Conservation (phyloP, 2,329 filamentous ascomycete species). For the Sordariomycetes sp. region DNA sequence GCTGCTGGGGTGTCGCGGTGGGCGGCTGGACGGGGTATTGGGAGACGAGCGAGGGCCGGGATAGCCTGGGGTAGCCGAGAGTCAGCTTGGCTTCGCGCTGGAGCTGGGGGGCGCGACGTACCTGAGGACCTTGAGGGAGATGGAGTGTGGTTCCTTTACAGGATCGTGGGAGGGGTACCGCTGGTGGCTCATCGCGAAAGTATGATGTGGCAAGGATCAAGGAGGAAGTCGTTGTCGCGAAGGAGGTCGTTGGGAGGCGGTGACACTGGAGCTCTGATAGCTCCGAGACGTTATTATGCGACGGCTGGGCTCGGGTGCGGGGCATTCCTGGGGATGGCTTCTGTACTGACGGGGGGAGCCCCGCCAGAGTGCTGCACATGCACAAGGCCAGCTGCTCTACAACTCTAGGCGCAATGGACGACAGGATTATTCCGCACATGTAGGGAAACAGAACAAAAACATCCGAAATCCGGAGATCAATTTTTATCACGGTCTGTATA, state of each 20-base stretch:
- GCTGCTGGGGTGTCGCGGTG: conserved; percentile 20
- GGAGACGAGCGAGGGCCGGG: conserved; percentile 62
- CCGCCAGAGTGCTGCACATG: not conserved
- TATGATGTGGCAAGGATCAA: not conserved
- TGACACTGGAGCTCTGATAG: not conserved
- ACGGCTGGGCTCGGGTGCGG: not conserved
- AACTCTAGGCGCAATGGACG: too few relatives aligned
- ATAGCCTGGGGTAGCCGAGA: conserved; percentile 51
- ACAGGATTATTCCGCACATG: too few relatives aligned
- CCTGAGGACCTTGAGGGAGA: conserved; percentile 67
- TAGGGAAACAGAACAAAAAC: not conserved
- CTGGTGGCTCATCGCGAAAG: conserved; percentile 39
- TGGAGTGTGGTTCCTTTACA: conserved; percentile 62
- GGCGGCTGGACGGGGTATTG: conserved; percentile 38
- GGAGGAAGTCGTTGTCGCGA: not conserved
- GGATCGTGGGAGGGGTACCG: conserved; percentile 41
- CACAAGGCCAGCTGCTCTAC: too few relatives aligned
- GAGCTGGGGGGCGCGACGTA: conserved; percentile 16
- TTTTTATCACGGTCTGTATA: not conserved
- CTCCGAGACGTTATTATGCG: not conserved
- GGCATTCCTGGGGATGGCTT: not conserved
- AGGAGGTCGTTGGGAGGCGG: not conserved
- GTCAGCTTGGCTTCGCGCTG: not conserved
- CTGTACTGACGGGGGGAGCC: not conserved
- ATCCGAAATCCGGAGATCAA: not conserved